Conservation (phyloP, 768 basidiomycete species). For the Mycena venus region DNA sequence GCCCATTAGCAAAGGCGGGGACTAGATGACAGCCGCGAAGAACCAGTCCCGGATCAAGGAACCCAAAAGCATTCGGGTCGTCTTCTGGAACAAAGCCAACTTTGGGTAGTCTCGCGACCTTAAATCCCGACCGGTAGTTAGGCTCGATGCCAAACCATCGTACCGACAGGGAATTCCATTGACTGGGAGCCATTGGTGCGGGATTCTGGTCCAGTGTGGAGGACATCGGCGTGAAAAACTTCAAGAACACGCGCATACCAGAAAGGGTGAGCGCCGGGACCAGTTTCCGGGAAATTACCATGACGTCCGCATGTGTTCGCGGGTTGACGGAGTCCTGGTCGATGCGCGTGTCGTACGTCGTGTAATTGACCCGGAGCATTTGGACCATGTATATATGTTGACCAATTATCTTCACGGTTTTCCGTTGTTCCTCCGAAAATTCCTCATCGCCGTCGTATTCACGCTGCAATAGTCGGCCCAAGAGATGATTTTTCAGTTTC, state of each 20-base stretch:
- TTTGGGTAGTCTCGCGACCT: background rate
- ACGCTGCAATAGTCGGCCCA: constrained; percentile 35
- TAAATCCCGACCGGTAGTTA: background rate
- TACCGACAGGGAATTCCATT: constrained; percentile 47
- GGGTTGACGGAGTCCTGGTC: constrained; percentile 51
- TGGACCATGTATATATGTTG: constrained; percentile 41
- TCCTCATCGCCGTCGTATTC: constrained; percentile 36
- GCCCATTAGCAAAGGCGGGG: background rate
- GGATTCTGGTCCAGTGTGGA: background rate
- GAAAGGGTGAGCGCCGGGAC: background rate
- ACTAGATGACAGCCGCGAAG: background rate
- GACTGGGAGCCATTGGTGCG: background rate
- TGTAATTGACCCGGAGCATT: constrained; percentile 49
- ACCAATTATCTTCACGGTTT: constrained; percentile 3
- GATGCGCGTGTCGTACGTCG: constrained; percentile 51
- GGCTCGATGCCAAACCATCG: constrained; percentile 36
- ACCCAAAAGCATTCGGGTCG: background rate
- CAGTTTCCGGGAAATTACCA: constrained; percentile 30
- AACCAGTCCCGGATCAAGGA: background rate
- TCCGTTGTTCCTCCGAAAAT: constrained; percentile 3
- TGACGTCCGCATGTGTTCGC: constrained; percentile 42
- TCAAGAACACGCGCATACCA: constrained; percentile 27
- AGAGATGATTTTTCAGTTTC: constrained; percentile 39
- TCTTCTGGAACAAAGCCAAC: constrained; percentile 3
- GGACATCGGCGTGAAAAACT: constrained; percentile 35